phyloP scores from a whole-genome alignment of 306 rosid genomes.

The Vachellia collinsii region DNA sequence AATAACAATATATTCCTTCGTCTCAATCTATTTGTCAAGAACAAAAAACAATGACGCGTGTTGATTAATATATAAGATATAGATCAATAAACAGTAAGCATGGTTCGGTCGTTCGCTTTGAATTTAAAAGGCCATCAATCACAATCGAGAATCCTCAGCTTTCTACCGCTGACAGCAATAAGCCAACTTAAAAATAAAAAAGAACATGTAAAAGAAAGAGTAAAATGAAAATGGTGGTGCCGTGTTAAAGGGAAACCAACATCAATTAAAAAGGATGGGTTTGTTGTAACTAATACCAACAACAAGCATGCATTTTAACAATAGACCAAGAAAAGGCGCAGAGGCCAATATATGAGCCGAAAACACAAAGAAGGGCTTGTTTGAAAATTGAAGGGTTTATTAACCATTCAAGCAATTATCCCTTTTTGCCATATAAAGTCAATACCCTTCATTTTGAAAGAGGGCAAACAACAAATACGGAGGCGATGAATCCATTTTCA shows the following conservation, averaged over 20 bases:
- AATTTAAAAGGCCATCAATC: conserved; percentile 36
- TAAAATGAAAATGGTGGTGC: conserved; percentile 28
- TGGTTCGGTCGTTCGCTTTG: conserved; percentile 24
- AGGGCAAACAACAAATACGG: conserved; percentile 33
- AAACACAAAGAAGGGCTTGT: neutral
- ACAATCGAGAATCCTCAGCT: conserved; percentile 5
- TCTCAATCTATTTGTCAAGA: neutral
- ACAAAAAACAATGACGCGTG: neutral
- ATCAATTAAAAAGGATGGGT: conserved; percentile 31
- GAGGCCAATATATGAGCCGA: neutral
- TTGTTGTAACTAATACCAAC: conserved; percentile 47
- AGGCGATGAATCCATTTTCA: conserved; percentile 27
- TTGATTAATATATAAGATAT: neutral
- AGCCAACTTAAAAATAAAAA: conserved; percentile 30
- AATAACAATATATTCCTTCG: neutral
- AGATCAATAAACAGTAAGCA: neutral
- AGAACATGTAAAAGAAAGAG: neutral
- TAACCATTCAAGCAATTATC: neutral
- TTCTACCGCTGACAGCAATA: conserved; percentile 23
- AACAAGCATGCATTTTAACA: conserved; percentile 25
- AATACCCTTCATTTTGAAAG: neutral
- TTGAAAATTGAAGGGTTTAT: neutral
- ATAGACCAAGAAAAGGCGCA: neutral
- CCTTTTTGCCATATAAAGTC: neutral
- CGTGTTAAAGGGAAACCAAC: conserved; percentile 17